phyloP scores from a whole-genome alignment of 2,329 filamentous ascomycete species.

The Rhexocercosporidium sp. region DNA sequence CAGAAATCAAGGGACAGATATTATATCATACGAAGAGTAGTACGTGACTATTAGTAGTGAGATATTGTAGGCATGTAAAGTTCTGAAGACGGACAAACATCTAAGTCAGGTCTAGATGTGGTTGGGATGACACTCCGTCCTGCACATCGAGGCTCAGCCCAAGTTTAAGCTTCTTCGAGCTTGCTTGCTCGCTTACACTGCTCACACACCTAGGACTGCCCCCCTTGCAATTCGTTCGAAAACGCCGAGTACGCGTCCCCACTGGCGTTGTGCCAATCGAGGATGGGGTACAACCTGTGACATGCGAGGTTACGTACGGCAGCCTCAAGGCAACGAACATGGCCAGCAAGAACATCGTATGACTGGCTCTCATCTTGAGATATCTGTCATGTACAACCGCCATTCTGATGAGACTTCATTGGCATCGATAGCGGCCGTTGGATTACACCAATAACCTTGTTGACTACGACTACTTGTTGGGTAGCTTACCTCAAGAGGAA shows the following conservation, averaged over 20 bases:
- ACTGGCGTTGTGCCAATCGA: slow-evolving; percentile 4
- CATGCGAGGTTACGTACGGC: slow-evolving; percentile 8
- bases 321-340: slow-evolving; percentile 5
- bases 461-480: neutral
- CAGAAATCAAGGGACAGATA: neutral
- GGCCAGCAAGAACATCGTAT: neutral
- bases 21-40: neutral
- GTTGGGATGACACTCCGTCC: slow-evolving; percentile 7
- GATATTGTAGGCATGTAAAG: neutral
- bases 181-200: neutral
- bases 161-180: slow-evolving; percentile 6
- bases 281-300: neutral
- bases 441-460: no score
- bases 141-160: neutral
- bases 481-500: neutral
- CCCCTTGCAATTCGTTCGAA: slow-evolving; percentile 10
- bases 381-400: neutral
- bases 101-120: neutral
- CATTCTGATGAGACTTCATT: neutral
- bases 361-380: neutral
- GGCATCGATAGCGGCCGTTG: neutral
- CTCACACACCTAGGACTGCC: slow-evolving; percentile 4
- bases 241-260: slow-evolving; percentile 8
- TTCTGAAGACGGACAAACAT: neutral
- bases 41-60: neutral